Evolutionary conservation across 192 early-diverging fungal genomes (phyloP), one percentile per base, ranked within the genome.

Genomic region (Chytriomyces confervae): DNA sequence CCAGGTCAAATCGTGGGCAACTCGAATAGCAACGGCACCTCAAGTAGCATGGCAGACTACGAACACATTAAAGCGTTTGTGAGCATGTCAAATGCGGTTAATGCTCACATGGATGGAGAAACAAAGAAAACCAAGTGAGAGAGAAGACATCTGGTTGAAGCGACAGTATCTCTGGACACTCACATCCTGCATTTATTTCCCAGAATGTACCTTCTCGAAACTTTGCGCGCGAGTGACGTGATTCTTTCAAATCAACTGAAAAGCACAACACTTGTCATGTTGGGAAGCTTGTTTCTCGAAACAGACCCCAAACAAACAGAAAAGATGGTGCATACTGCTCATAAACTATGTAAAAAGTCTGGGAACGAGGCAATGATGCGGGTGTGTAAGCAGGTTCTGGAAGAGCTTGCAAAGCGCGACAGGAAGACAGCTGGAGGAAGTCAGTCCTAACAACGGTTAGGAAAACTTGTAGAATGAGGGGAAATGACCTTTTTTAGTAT

Each of bases 81-180:
- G 63, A 76, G 46, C 24, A 23, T 76, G 46, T 76, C 27, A 45
- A 47, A 27, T 36, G 74, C 74, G 7, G 18, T 76, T 62, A 24
- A 48, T 20, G 62, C 74, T 7, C 50, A 76, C 43, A 9, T 7
- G 20, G 24, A 66, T 44, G 46, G 48, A 6, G 74, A 76, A 53
- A 76, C 66, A 46, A 76, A 76, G 47, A 76, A 76, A 44, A 76
- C 74, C 24, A 76, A 76, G 72, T 74, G 29, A 20, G 57, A 45
- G 36, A 36, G 36, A 36, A 36, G 36, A 36, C 36, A 36, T 36
- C 36, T 36, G 36, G 36, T 36, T 36, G 36, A 36, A 36, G 36
- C 36, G 36, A 36, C 36, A 36, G 36, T 3, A 36, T 36, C 0
- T 36, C 36, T 36, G 36, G 36, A 36, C 36, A 36, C 36, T 36